Conservation (phyloP, 2,329 filamentous ascomycete genomes). For the Tolypocladium sp. region DNA sequence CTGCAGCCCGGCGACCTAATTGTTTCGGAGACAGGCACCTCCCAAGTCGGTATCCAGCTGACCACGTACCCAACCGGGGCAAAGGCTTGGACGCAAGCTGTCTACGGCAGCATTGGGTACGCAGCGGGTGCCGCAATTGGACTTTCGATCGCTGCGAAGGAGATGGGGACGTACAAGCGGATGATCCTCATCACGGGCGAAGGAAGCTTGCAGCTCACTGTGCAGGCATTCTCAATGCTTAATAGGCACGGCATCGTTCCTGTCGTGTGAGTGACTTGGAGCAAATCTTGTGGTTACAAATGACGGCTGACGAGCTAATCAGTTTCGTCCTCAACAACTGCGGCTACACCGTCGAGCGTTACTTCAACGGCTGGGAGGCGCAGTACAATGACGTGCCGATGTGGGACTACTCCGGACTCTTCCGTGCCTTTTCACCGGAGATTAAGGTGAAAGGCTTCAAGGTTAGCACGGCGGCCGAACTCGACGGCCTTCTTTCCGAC, state of each 20-base stretch:
- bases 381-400: constrained; percentile 64
- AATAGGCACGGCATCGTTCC: background rate
- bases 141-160: constrained; percentile 9
- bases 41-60: constrained; percentile 7
- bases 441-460: background rate
- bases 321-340: constrained; percentile 42
- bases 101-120: constrained; percentile 14
- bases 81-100: constrained; percentile 9
- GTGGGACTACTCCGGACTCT: constrained; percentile 47
- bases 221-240: background rate
- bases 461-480: background rate
- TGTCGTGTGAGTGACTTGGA: background rate
- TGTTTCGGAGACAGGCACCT: constrained; percentile 11
- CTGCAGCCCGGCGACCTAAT: constrained; percentile 10
- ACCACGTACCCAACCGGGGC: constrained; percentile 5
- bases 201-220: constrained; percentile 3
- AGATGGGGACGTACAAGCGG: constrained; percentile 7
- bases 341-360: constrained; percentile 74
- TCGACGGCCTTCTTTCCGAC: background rate
- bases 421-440: background rate
- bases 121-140: constrained; percentile 10
- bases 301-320: background rate
- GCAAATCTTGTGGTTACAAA: background rate
- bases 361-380: constrained; percentile 67
- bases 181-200: constrained; percentile 14